Percentiles rank a stretch among this genome's conserved stretches.
These are phyloP conservation scores for Taphrina pruni DNA, from an alignment of 1,139 yeast species.

Conservation along the genomic window DNA sequence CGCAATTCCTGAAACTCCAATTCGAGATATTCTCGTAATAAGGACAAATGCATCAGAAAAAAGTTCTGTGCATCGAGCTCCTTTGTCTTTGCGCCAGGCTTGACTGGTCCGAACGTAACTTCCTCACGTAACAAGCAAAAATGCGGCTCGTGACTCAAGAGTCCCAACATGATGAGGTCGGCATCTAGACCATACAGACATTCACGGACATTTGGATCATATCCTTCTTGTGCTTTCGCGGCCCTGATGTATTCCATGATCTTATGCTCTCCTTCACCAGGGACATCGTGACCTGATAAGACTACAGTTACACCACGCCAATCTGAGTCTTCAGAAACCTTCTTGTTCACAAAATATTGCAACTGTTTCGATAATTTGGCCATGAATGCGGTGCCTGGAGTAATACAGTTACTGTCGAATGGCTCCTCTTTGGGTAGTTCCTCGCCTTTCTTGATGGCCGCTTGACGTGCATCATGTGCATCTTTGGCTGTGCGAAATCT, in stretches of 20 bases:
- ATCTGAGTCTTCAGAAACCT: slow-evolving; percentile 82
- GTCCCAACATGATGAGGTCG: slow-evolving; percentile 92
- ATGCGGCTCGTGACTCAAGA: slow-evolving; percentile 96
- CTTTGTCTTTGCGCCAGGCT: slow-evolving; percentile 56
- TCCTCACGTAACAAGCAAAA: slow-evolving; percentile 94
- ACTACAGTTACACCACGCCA: slow-evolving; percentile 87
- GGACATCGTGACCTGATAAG: slow-evolving; percentile 94
- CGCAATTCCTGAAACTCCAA: slow-evolving; percentile 79
- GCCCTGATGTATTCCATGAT: slow-evolving; percentile 91
- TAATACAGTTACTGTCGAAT: slow-evolving; percentile 90
- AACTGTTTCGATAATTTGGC: slow-evolving; percentile 80
- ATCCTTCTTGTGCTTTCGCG: slow-evolving; percentile 81
- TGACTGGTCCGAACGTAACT: slow-evolving; percentile 75
- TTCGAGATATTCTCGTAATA: slow-evolving; percentile 87
- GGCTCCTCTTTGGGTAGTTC: slow-evolving; percentile 66
- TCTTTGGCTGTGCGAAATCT: slow-evolving; percentile 95
- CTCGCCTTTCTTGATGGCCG: slow-evolving; percentile 67
- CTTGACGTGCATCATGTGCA: slow-evolving; percentile 72
- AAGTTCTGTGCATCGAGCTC: slow-evolving; percentile 78
- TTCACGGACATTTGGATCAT: slow-evolving; percentile 87
- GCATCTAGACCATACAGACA: slow-evolving; percentile 98
- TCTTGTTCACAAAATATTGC: slow-evolving; percentile 88
- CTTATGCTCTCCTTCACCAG: slow-evolving; percentile 99
- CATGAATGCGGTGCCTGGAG: slow-evolving; percentile 99
- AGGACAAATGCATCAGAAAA: slow-evolving; percentile 78